These are phyloP conservation scores for Acer campestre DNA, from an alignment of 345 rosid species.

Conservation along the genomic window DNA sequence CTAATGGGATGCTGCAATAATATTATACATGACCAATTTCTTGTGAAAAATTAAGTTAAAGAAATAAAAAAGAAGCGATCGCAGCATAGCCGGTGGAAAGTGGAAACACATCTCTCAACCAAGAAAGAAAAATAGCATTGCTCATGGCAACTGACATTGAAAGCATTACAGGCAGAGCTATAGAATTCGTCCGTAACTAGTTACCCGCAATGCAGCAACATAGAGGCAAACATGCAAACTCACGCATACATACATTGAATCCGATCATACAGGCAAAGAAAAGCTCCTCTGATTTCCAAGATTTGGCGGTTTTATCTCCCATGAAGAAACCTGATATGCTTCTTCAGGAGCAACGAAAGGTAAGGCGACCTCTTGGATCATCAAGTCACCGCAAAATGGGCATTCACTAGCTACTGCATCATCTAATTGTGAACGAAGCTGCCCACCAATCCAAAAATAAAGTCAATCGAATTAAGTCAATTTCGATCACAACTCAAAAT, in stretches of 20 bases:
- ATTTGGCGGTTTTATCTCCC: conserved; percentile 80
- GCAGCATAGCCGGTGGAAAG: no score
- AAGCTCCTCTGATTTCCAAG: conserved; percentile 63
- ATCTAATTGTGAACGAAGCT: conserved; percentile 90
- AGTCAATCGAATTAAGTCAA: not conserved
- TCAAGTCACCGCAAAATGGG: conserved; percentile 93
- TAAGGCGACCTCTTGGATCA: conserved; percentile 77
- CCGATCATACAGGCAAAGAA: conserved; percentile 48
- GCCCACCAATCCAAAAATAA: conserved; percentile 29
- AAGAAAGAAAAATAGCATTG: not conserved
- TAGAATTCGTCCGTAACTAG: not conserved
- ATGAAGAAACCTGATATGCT: conserved; percentile 62
- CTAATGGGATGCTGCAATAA: not conserved
- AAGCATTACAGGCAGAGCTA: not conserved
- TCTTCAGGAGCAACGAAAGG: conserved; percentile 79
- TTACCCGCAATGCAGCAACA: not conserved
- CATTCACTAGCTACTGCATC: conserved; percentile 96
- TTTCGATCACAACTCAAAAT: not conserved
- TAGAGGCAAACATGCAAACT: not conserved
- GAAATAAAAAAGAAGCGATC: not conserved
- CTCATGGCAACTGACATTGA: not conserved
- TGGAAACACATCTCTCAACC: no score
- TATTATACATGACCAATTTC: not conserved
- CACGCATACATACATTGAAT: not conserved
- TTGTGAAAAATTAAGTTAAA: not conserved